Percentiles rank a stretch among this genome's conserved stretches.
These are phyloP conservation scores for Talaromyces borbonicus DNA, from an alignment of 495 filamentous ascomycete species.

Conservation along the genomic window DNA sequence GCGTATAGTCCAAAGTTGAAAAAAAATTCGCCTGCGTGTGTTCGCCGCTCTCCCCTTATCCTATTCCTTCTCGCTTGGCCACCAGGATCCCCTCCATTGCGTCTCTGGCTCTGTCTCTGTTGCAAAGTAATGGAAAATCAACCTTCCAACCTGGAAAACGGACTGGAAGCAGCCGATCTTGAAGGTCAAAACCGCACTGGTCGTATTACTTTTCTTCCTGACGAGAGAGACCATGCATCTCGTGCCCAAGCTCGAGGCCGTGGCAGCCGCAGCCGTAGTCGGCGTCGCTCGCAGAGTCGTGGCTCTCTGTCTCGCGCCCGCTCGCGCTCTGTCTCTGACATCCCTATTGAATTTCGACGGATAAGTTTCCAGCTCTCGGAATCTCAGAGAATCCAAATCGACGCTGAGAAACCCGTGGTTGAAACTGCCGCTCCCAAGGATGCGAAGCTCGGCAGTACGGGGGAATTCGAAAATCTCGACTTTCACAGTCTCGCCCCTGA, in stretches of 20 bases:
- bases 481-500: conserved; percentile 47
- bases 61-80: too few relatives aligned
- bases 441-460: background rate
- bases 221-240: background rate
- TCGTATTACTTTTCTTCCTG: conserved; percentile 10
- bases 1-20: background rate
- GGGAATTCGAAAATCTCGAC: conserved; percentile 28
- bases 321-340: conserved; percentile 8
- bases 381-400: conserved; percentile 15
- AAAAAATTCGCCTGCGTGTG: too few relatives aligned
- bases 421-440: background rate
- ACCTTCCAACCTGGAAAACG: conserved; percentile 11
- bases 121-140: conserved; percentile 1
- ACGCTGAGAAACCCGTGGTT: background rate
- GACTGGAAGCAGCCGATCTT: background rate
- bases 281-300: background rate
- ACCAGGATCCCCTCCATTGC: too few relatives aligned
- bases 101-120: too few relatives aligned
- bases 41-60: too few relatives aligned
- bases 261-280: background rate
- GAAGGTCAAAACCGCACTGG: conserved; percentile 3
- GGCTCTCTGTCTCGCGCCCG: background rate
- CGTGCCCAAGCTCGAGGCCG: background rate
- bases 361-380: conserved; percentile 38
- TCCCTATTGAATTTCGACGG: conserved; percentile 27